Conservation (phyloP, 1,139 yeast species). For the Lodderomyces orthopsilosis region DNA sequence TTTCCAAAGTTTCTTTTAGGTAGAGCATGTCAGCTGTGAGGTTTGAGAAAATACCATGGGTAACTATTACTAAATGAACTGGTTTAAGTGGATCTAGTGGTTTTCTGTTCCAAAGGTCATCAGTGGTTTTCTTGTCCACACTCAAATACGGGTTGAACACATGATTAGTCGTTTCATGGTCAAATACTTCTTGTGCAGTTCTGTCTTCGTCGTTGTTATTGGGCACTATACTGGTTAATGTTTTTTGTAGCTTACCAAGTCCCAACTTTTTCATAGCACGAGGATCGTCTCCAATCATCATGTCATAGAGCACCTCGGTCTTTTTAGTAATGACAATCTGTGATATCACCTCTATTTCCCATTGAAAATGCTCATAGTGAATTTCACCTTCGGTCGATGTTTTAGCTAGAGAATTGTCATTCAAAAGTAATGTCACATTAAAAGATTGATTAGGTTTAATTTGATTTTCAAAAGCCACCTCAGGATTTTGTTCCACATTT, state of each 20-base stretch:
- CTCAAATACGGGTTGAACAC: conserved; percentile 20
- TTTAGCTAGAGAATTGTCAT: conserved; percentile 38
- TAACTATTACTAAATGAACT: conserved; percentile 69
- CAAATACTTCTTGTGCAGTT: background rate
- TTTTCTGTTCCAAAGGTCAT: conserved; percentile 68
- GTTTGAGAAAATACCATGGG: conserved; percentile 92
- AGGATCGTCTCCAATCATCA: conserved; percentile 51
- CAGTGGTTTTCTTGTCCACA: conserved; percentile 54
- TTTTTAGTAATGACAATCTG: conserved; percentile 75
- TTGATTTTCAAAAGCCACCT: conserved; percentile 37
- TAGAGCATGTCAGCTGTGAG: conserved; percentile 86
- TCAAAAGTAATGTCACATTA: conserved; percentile 44
- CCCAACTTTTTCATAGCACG: conserved; percentile 31
- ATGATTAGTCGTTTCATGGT: conserved; percentile 2
- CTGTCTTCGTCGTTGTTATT: background rate
- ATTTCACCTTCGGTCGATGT: conserved; percentile 16
- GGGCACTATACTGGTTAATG: conserved; percentile 18
- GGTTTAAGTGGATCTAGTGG: conserved; percentile 42
- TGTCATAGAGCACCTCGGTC: conserved; percentile 65
- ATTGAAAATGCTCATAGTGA: conserved; percentile 40
- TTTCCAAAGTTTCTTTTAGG: conserved; percentile 74
- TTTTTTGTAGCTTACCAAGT: conserved; percentile 18
- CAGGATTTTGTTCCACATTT: conserved; percentile 22
- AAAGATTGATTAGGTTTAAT: conserved; percentile 66
- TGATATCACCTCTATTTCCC: conserved; percentile 81